Evolutionary conservation across 2,329 filamentous ascomycete species (phyloP).

Genomic region (Aspergillus quadrilineatus): DNA sequence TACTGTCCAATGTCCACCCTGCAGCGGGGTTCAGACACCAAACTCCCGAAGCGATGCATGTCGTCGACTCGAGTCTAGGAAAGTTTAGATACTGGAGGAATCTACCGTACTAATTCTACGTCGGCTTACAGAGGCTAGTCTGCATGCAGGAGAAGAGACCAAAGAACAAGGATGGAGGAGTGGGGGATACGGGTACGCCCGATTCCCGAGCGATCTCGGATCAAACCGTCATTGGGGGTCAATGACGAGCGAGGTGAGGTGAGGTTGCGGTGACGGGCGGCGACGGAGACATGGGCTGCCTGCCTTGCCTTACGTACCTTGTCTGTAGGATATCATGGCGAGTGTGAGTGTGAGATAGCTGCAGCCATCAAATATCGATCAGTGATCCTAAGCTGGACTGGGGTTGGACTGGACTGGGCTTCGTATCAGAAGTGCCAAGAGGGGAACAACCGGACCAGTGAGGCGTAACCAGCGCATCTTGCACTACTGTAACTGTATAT

Average conservation of each 20-base stretch:
- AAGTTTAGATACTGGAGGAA: not conserved
- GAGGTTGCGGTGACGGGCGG: not conserved
- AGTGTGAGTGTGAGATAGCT: not conserved
- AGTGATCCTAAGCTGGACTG: not conserved
- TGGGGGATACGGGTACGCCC: not conserved
- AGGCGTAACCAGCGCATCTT: slow-evolving; percentile 14
- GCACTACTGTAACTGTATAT: slow-evolving; percentile 8
- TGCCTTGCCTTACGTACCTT: not conserved
- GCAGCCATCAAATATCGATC: not conserved
- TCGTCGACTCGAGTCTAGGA: not conserved
- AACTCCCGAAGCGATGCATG: not conserved
- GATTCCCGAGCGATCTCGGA: slow-evolving; percentile 4
- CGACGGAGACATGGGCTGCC: not conserved
- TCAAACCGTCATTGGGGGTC: not conserved
- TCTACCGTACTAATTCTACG: not conserved
- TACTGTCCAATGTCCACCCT: not conserved
- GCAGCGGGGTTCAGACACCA: not conserved
- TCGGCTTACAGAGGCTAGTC: not conserved
- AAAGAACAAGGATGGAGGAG: not conserved
- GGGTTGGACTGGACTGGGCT: not conserved
- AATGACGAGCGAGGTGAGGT: not conserved
- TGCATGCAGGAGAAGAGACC: slow-evolving; percentile 3
- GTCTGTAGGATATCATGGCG: not conserved
- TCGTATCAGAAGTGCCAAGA: slow-evolving; percentile 15
- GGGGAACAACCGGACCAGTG: slow-evolving; percentile 16